A percentile compares a stretch with the other conserved stretches of the same genome.
phyloP scores from a whole-genome alignment of 768 basidiomycete genomes.

The Boletus speciosus region DNA sequence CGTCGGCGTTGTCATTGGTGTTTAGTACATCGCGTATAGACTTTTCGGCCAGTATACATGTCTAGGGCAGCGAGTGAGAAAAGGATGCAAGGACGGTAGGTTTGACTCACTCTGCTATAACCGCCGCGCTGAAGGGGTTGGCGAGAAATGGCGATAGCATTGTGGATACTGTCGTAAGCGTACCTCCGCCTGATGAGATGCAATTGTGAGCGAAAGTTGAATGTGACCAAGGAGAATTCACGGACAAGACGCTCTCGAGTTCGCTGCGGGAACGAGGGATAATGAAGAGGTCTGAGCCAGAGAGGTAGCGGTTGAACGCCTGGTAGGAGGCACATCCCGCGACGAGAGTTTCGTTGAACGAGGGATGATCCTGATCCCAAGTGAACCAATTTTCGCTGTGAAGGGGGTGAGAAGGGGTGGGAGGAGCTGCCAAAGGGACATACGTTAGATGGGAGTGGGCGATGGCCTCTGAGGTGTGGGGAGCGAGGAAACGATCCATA shows the following conservation, averaged over 20 bases:
- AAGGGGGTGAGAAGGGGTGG: slow-evolving; percentile 16
- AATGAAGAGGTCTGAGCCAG: slow-evolving; percentile 68
- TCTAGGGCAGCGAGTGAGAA: slow-evolving; percentile 37
- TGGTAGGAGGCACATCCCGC: slow-evolving; percentile 79
- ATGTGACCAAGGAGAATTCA: slow-evolving; percentile 8
- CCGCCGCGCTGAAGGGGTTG: slow-evolving; percentile 56
- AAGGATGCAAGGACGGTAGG: not conserved
- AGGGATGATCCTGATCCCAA: slow-evolving; percentile 70
- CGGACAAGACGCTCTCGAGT: slow-evolving; percentile 71
- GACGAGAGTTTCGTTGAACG: slow-evolving; percentile 68
- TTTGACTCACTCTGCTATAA: slow-evolving; percentile 46
- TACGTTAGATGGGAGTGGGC: slow-evolving; percentile 70
- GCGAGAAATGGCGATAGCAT: slow-evolving; percentile 68
- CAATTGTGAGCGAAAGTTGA: slow-evolving; percentile 2
- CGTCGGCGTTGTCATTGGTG: slow-evolving; percentile 61
- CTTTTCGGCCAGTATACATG: slow-evolving; percentile 65
- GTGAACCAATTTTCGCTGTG: slow-evolving; percentile 60
- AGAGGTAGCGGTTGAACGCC: slow-evolving; percentile 70
- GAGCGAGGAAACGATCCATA: slow-evolving; percentile 76
- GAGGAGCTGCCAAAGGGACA: slow-evolving; percentile 18
- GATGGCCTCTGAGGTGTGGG: slow-evolving; percentile 68
- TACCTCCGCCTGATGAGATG: slow-evolving; percentile 56
- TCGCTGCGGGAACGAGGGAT: slow-evolving; percentile 61
- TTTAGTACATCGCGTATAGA: slow-evolving; percentile 70
- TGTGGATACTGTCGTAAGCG: slow-evolving; percentile 77